Evolutionary conservation across 2,329 filamentous ascomycete genomes (phyloP).

Genomic region (Epichloe glyceriae): DNA sequence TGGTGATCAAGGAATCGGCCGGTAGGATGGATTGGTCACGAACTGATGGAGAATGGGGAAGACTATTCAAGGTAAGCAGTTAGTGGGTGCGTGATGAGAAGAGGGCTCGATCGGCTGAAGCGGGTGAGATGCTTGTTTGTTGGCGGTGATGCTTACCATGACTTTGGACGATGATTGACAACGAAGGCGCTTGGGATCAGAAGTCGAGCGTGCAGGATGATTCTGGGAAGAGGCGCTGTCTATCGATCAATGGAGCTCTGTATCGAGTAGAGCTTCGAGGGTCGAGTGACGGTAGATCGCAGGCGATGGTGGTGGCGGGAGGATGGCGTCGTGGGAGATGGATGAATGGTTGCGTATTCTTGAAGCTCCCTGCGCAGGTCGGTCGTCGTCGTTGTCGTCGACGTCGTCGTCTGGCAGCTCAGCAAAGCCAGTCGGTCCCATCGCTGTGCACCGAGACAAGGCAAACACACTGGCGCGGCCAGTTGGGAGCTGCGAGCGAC

Average conservation of each 20-base stretch:
- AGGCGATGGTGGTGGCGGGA: not conserved
- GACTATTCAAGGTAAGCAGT: slow-evolving; percentile 39
- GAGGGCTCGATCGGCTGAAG: not conserved
- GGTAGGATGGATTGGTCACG: slow-evolving; percentile 16
- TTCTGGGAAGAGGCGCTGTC: not conserved
- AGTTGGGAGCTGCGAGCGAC: not conserved
- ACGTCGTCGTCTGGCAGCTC: not conserved
- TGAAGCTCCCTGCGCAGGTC: slow-evolving; percentile 1
- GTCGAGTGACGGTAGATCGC: not conserved
- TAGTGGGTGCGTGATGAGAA: slow-evolving; percentile 8
- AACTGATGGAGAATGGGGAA: slow-evolving; percentile 94
- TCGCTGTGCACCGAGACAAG: slow-evolving; percentile 3
- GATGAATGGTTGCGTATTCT: slow-evolving; percentile 1
- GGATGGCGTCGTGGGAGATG: slow-evolving; percentile 3
- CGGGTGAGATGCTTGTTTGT: not conserved
- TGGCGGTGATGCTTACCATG: slow-evolving; percentile 2
- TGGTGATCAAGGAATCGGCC: not conserved
- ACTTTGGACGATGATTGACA: not conserved
- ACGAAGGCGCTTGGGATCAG: not conserved
- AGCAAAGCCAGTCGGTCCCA: not conserved
- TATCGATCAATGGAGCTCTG: not conserved
- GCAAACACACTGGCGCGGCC: slow-evolving; percentile 17
- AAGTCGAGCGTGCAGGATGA: not conserved
- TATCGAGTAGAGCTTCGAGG: not conserved
- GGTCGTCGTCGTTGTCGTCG: slow-evolving; percentile 1